Conservation (phyloP, 2,329 filamentous ascomycete genomes). For the Cladosporium sp. region DNA sequence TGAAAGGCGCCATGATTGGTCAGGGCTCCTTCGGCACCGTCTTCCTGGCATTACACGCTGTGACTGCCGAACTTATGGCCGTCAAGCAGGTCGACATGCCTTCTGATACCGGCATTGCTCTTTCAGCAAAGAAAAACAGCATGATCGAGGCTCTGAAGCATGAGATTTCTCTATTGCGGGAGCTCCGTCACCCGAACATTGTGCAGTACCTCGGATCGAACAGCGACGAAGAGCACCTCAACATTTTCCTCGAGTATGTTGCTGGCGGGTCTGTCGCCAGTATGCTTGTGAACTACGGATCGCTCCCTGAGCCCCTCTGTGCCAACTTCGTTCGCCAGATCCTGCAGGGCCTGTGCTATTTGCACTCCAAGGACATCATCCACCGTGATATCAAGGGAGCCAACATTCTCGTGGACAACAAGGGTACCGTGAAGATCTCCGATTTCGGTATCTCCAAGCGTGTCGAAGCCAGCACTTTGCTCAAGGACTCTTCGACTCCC, state of each 20-base stretch:
- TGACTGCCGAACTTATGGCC: slow-evolving; percentile 95
- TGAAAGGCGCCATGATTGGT: slow-evolving; percentile 96
- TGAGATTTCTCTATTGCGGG: slow-evolving; percentile 90
- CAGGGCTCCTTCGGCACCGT: slow-evolving; percentile 96
- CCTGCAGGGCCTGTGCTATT: slow-evolving; percentile 84
- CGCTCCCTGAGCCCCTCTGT: slow-evolving; percentile 87
- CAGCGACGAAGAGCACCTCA: slow-evolving; percentile 85
- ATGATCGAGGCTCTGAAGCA: slow-evolving; percentile 98
- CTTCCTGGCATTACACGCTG: slow-evolving; percentile 89
- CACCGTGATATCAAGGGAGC: slow-evolving; percentile 99
- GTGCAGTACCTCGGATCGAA: slow-evolving; percentile 97
- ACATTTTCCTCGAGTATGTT: slow-evolving; percentile 99
- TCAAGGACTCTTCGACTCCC: slow-evolving; percentile 41
- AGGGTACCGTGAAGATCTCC: slow-evolving; percentile 97
- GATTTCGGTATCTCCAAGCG: slow-evolving; percentile 99
- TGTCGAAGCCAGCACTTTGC: slow-evolving; percentile 84
- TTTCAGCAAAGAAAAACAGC: slow-evolving; percentile 88
- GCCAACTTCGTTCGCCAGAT: slow-evolving; percentile 98
- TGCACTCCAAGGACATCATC: slow-evolving; percentile 93
- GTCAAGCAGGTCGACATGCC: slow-evolving; percentile 98
- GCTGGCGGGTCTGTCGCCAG: slow-evolving; percentile 95
- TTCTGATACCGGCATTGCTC: slow-evolving; percentile 71
- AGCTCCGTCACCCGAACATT: slow-evolving; percentile 94
- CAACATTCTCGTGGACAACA: slow-evolving; percentile 98
- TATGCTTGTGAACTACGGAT: slow-evolving; percentile 98